phyloP scores from a whole-genome alignment of 768 basidiomycete species.

The Pleurotus djamor region DNA sequence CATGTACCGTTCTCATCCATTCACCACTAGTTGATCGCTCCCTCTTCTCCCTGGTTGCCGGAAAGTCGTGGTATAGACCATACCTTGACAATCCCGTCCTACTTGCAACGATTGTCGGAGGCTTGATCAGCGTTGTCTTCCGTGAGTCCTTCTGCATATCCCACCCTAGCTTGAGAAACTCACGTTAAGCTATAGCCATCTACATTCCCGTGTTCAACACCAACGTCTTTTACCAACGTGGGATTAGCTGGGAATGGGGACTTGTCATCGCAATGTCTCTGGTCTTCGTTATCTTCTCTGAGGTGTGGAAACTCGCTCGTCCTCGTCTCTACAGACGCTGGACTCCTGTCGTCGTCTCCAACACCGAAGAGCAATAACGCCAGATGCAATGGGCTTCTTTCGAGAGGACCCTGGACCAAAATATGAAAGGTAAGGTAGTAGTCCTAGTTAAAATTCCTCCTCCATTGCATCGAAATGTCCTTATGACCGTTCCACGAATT shows the following conservation, averaged over 20 bases:
- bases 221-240: slow-evolving; percentile 32
- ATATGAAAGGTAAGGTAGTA: too few species aligned
- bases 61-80: slow-evolving; percentile 29
- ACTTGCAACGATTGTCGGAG: slow-evolving; percentile 27
- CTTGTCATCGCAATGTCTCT: slow-evolving; percentile 33
- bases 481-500: neutral
- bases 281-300: slow-evolving; percentile 31
- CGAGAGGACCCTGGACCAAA: too few species aligned
- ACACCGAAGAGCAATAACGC: neutral
- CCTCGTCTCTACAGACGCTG: slow-evolving; percentile 25
- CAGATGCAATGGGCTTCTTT: neutral
- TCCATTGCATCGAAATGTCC: too few species aligned
- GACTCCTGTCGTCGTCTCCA: slow-evolving; percentile 11
- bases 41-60: slow-evolving; percentile 31
- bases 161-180: too few species aligned
- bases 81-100: slow-evolving; percentile 30
- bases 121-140: slow-evolving; percentile 32
- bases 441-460: too few species aligned
- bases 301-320: slow-evolving; percentile 34
- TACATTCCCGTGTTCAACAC: slow-evolving; percentile 36
- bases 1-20: neutral
- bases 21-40: slow-evolving; percentile 30
- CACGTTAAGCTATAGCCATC: too few species aligned
- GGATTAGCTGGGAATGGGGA: slow-evolving; percentile 38
- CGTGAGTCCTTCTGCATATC: slow-evolving; percentile 26